Evolutionary conservation across 106 monocot species (phyloP).

Genomic region (Gastrodia elata): DNA sequence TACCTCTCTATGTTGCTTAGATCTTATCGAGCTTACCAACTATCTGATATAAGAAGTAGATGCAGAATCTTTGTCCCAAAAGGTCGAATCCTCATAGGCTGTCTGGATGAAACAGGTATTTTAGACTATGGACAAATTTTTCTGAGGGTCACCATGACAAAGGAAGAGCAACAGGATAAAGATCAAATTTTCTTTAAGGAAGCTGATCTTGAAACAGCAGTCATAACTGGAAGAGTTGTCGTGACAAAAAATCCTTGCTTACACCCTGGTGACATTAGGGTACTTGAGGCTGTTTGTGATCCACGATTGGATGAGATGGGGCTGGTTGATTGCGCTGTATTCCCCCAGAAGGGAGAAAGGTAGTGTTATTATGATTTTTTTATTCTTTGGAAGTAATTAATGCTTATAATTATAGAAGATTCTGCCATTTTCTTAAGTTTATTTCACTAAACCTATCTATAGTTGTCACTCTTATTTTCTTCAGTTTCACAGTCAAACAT

Average conservation of each 20-base stretch:
- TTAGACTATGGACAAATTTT: slow-evolving; percentile 82
- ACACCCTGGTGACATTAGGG: slow-evolving; percentile 88
- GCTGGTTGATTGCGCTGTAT: slow-evolving; percentile 73
- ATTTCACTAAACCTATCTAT: not conserved
- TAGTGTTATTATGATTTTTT: slow-evolving; percentile 11
- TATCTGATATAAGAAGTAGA: slow-evolving; percentile 66
- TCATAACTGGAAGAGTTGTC: slow-evolving; percentile 64
- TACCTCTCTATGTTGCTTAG: slow-evolving; percentile 73
- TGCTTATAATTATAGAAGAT: not conserved
- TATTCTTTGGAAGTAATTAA: not conserved
- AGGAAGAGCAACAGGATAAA: slow-evolving; percentile 34
- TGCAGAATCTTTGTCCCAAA: slow-evolving; percentile 77
- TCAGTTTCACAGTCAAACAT: not conserved
- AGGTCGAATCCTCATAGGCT: slow-evolving; percentile 77
- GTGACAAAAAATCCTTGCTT: slow-evolving; percentile 95
- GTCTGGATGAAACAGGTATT: slow-evolving; percentile 71
- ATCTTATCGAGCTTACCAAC: slow-evolving; percentile 51
- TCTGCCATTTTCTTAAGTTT: not conserved
- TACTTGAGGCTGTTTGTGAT: slow-evolving; percentile 73
- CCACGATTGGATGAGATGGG: slow-evolving; percentile 46
- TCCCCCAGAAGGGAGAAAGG: slow-evolving; percentile 89
- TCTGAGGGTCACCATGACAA: slow-evolving; percentile 60
- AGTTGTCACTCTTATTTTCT: not conserved
- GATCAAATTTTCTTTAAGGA: slow-evolving; percentile 32
- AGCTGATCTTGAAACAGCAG: slow-evolving; percentile 39